Evolutionary conservation across 169 alveolate species (phyloP), one percentile per base, ranked within the genome.

Genomic region (Plasmodium cynomolgi): DNA sequence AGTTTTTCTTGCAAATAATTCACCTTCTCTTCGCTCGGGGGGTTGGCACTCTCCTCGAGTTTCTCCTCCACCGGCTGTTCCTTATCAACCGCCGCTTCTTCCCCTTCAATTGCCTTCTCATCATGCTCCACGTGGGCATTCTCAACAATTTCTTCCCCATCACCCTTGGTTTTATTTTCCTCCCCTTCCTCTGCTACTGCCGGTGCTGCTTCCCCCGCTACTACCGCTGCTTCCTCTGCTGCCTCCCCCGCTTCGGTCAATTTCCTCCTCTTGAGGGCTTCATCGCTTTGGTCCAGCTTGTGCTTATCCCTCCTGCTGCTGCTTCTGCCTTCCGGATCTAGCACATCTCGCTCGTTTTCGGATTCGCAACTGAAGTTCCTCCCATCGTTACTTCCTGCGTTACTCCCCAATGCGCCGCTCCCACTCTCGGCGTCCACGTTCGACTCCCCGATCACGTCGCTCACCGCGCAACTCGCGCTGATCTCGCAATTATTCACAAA

Each of bases 41-140:
- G 37, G 95, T 84, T 54, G 84, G 97, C 90, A 84, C 93, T 93
- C 41, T 95, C 94, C 15, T 95, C 84, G 23, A 81, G 93, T 41
- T 91, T 95, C 34, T 95, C 95, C 84, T 92, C 84, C 37, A 92
- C 88, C 39, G 88, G 92, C 37, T 83, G 23, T 47, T 92, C 72
- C 37, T 95, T 82, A 33, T 84, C 71, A 11, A 11, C 37, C 23
- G 80, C 93, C 50, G 85, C 77, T 34, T 44, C 58, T 34, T 34
- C 58, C 8, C 77, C 84, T 44, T 84, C 85, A 41, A 74, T 84
- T n/a, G 31, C 9, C 15, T 23, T 93, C 68, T 23, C 75, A 4
- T 81, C 72, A 50, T 62, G 50, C 23, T 47, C 68, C 74, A 23
- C 58, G 11, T 83, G 72, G 72, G 72, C 47, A 7, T 80, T n/a